Evolutionary conservation across 2,329 filamentous ascomycete species (phyloP).

Genomic region (Aschersonia sp.): DNA sequence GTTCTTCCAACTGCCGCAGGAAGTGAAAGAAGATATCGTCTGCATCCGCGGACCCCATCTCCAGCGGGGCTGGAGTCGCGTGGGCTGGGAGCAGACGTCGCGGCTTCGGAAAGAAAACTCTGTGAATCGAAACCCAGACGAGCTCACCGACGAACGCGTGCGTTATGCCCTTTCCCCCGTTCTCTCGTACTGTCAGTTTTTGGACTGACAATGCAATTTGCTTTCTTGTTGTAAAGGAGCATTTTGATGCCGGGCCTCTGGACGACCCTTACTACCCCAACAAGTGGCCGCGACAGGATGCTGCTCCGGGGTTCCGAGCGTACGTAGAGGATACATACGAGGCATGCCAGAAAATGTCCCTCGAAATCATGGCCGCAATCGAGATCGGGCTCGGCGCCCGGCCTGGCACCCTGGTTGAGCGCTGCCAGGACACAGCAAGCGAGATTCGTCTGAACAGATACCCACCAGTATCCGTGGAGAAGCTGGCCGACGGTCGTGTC

Average conservation of each 20-base stretch:
- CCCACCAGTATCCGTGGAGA: not conserved
- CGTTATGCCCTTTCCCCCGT: not conserved
- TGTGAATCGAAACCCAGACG: not conserved
- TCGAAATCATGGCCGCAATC: not conserved
- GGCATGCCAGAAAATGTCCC: not conserved
- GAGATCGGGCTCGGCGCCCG: not conserved
- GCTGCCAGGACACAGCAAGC: not conserved
- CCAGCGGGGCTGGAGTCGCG: not conserved
- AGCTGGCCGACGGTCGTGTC: not conserved
- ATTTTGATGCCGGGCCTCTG: not conserved
- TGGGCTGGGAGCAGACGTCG: not conserved
- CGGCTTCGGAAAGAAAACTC: not conserved
- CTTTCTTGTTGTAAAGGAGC: not conserved
- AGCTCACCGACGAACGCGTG: not conserved
- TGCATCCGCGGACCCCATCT: not conserved
- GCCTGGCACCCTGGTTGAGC: not conserved
- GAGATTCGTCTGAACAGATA: not conserved
- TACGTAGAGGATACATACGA: not conserved
- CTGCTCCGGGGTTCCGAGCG: not conserved
- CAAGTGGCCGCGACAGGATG: not conserved
- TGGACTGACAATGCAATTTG: not conserved
- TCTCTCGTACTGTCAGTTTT: not conserved
- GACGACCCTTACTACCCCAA: not conserved
- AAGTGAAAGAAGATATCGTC: not conserved
- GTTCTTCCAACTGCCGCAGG: not conserved